A percentile compares a stretch with the other conserved stretches of the same genome.
Conservation (phyloP, 495 filamentous ascomycete species). For the Pyrenula aspistea region DNA sequence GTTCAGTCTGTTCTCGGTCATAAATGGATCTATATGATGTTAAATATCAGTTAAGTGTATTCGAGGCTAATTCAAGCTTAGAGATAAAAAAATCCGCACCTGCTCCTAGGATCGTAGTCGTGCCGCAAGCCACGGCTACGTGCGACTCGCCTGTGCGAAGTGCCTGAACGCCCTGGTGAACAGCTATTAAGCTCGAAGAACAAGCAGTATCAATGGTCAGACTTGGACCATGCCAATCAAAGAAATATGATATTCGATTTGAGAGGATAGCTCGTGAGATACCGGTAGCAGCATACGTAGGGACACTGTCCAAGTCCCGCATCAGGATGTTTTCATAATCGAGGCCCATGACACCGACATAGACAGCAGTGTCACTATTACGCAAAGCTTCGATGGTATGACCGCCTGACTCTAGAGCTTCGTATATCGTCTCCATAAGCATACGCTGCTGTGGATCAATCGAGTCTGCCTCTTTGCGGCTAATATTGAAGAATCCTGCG, state of each 20-base stretch:
- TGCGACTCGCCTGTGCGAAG: not conserved
- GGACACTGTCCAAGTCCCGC: not conserved
- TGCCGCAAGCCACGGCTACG: conserved; percentile 29
- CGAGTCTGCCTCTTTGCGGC: conserved; percentile 37
- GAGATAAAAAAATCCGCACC: conserved; percentile 13
- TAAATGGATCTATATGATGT: conserved; percentile 26
- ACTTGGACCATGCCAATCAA: conserved; percentile 28
- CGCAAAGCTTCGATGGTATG: not conserved
- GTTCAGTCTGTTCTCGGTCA: conserved; percentile 11
- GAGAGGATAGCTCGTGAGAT: conserved; percentile 19
- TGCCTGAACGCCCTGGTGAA: conserved; percentile 4
- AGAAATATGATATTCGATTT: conserved; percentile 31
- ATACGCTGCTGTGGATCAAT: conserved; percentile 41
- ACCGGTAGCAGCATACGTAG: conserved; percentile 15
- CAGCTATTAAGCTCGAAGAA: conserved; percentile 1
- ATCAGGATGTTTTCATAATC: not conserved
- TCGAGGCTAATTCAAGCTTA: conserved; percentile 34
- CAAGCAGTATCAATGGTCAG: conserved; percentile 29
- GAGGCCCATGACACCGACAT: not conserved
- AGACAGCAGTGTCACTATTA: not conserved
- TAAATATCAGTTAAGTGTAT: conserved; percentile 40
- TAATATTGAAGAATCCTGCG: conserved; percentile 47
- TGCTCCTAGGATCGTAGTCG: conserved; percentile 26
- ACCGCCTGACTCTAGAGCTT: conserved; percentile 40
- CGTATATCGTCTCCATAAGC: conserved; percentile 47